Evolutionary conservation across 192 early-diverging fungal genomes (phyloP), one percentile per base, ranked within the genome.

Genomic region (Backusella luteola): DNA sequence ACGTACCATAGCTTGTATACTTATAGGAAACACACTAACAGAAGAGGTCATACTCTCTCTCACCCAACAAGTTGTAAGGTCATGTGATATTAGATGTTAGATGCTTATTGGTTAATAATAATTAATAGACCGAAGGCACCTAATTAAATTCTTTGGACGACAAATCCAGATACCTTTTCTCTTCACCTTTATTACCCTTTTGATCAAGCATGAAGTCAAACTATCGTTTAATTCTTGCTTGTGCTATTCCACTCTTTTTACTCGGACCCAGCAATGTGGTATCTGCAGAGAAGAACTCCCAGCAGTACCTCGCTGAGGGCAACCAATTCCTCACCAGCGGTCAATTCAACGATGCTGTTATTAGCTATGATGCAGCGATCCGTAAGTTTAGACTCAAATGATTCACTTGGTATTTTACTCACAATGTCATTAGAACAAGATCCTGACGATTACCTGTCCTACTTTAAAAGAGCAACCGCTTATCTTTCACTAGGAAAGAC

Each of bases 401-500:
- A 12, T 34, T 69, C 67, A 19, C 71, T 32, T 49, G 39, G 23
- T 23, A 46, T 69, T 32, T 39, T 15, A 29, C 42, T 34, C 35
- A 38, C 26, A 21, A 11, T 41, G 32, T 26, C 17, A 39, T 34
- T 87, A 86, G 93, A 84, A 38, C 80, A 83, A 59, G 95, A 99
- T 74, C 93, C 94, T 26, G 81, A 86, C 53, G 92, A 95, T 86
- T 94, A 97, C 74, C 79, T 96, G 23, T 92, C 91, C 26, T 94
- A 93, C 84, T 97, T 93, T 78, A 91, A 93, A 78, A 87, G 96
- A 59, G 97, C 96, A 3, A 90, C 93, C 19, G 91, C 93, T 19
- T 91, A 96, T 67, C 79, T 98, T 56, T 88, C 88, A 17, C 67
- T 96, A 35, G 94, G 92, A 67, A 88, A 90, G 53, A 89, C 87